These are phyloP conservation scores for Dalbergia oliveri DNA, from an alignment of 306 rosid species.

Conservation along the genomic window DNA sequence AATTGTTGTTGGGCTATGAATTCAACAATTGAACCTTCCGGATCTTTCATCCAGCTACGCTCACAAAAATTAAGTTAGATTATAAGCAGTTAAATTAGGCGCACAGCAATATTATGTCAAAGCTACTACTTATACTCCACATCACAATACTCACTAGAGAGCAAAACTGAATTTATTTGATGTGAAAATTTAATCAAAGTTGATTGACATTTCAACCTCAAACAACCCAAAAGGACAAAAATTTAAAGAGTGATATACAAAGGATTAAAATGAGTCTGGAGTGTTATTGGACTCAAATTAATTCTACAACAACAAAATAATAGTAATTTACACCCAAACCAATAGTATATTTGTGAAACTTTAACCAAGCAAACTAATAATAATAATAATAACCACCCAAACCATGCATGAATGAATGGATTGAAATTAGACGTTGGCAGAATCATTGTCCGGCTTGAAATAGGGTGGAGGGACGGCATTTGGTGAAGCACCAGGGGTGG, in stretches of 20 bases:
- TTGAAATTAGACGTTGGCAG: slow-evolving; percentile 55
- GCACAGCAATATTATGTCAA: no score
- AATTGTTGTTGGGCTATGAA: no score
- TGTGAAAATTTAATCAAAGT: not conserved
- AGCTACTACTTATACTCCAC: no score
- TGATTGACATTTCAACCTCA: slow-evolving; percentile 19
- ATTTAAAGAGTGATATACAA: not conserved
- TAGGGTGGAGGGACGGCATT: slow-evolving; percentile 35
- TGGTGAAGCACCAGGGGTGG: slow-evolving; percentile 72
- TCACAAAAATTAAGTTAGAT: no score
- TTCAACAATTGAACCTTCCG: no score
- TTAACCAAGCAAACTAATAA: not conserved
- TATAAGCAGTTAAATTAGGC: no score
- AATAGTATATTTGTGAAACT: not conserved
- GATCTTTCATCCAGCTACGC: no score
- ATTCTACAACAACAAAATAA: slow-evolving; percentile 22
- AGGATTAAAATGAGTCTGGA: not conserved
- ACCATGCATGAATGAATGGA: not conserved
- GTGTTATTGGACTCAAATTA: not conserved
- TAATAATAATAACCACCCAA: no score
- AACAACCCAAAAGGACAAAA: not conserved
- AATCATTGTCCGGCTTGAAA: slow-evolving; percentile 59
- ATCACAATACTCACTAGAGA: no score
- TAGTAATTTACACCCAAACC: not conserved
- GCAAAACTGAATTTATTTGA: slow-evolving; percentile 8